Evolutionary conservation across 2,329 filamentous ascomycete species (phyloP).

Genomic region (Pestalotiopsis sp.): DNA sequence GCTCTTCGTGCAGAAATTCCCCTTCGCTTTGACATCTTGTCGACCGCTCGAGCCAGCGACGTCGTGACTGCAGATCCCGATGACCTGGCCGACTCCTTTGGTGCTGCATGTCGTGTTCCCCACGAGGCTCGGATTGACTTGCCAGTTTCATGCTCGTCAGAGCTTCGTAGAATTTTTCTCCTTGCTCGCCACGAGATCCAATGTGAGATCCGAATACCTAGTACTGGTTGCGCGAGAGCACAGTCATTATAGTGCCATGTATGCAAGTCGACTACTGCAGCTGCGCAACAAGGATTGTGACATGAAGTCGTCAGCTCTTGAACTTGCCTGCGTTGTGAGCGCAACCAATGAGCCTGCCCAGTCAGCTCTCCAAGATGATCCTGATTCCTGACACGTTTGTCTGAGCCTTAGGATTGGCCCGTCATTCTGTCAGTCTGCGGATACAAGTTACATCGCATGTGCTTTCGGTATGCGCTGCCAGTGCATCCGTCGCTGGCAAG

Average conservation of each 20-base stretch:
- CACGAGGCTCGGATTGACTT: background rate
- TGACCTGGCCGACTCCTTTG: background rate
- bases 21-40: background rate
- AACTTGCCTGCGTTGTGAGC: background rate
- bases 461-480: background rate
- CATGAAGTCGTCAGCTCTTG: slow-evolving; percentile 7
- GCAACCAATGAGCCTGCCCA: background rate
- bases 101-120: background rate
- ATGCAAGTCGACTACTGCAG: background rate
- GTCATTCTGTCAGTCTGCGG: slow-evolving; percentile 1
- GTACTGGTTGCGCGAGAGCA: background rate
- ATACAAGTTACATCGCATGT: background rate
- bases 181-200: background rate
- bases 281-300: slow-evolving; percentile 6
- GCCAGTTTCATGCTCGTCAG: background rate
- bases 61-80: background rate
- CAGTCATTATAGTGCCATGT: background rate
- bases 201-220: background rate
- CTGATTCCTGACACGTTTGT: background rate
- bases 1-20: background rate
- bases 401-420: background rate
- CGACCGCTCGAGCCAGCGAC: background rate
- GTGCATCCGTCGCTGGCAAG: background rate
- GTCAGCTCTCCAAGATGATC: background rate
- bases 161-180: background rate